Base-by-base conservation (phyloP, 2,329 filamentous ascomycete genomes). In the Blumeria hordei region DNA sequence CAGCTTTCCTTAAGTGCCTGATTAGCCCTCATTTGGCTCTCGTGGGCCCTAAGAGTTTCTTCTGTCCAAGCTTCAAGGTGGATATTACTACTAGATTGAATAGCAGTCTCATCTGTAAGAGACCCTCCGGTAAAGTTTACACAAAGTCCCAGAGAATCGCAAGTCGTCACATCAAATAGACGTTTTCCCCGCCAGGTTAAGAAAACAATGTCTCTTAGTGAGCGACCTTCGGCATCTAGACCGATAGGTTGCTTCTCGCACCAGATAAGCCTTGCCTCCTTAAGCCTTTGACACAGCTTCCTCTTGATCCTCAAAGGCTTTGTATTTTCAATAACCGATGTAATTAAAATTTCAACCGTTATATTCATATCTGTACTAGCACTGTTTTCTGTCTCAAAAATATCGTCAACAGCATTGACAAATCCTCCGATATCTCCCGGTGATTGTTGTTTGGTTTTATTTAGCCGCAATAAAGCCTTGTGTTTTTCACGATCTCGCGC, bases 31-130 rank as follows among this genome's bases (percentile, higher is more conserved):
- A 56, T 49, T 43, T 45, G 51, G 16, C 58, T 55, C 37, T 62
- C 56, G 18, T 59, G 57, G 35, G 71, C 68, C 54, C 68, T 67
- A 58, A 78, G 82, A 1, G 76, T 67, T 10, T 83, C 77, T 7
- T 78, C 71, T 0, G 84, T 90, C 75, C 85, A 86, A 6, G 83
- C 84, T 65, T 88, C 81, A 59, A 94, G 73, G 60, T 83, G 75
- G n/a, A 94, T 74, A 54, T 75, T 74, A 11, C 72, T 71, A 28
- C 75, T 73, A 3, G 71, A 67, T 54, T 64, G 60, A 18, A 75
- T 74, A 1, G 74, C 73, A 8, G 68, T 64, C 34, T 64, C 65
- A 10, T 64, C 62, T 6, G 59, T 53, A 6, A 54, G 47, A 11
- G 63, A 50, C 28, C 58, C 59, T n/a, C 63, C 63, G 11, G 67